A percentile compares a stretch with the other conserved stretches of the same genome.
These are phyloP conservation scores for Gautieria morchelliformis DNA, from an alignment of 768 basidiomycete genomes.

Conservation along the genomic window DNA sequence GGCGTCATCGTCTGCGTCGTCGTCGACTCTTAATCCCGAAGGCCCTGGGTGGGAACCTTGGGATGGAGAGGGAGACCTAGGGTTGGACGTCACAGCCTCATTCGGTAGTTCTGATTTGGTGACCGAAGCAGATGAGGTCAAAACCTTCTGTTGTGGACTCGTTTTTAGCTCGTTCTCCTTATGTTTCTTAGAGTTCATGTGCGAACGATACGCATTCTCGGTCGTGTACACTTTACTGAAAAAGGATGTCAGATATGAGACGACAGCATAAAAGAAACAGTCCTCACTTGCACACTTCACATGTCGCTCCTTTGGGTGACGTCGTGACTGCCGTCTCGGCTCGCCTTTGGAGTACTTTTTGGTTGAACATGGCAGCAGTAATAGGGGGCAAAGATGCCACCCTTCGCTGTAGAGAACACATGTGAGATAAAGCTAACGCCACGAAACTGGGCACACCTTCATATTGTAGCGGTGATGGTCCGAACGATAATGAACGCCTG, in stretches of 20 bases:
- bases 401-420: conserved; percentile 40
- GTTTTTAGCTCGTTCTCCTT: conserved; percentile 61
- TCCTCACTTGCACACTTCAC: conserved; percentile 78
- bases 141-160: conserved; percentile 16
- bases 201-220: conserved; percentile 82
- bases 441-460: conserved; percentile 35
- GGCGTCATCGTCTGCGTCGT: conserved; percentile 36
- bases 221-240: conserved; percentile 80
- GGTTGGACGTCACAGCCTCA: background rate
- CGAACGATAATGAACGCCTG: conserved; percentile 82
- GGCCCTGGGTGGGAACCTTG: conserved; percentile 8
- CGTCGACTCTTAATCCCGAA: conserved; percentile 20
- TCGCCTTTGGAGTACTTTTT: conserved; percentile 76
- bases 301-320: conserved; percentile 49
- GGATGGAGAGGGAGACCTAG: background rate
- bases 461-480: conserved; percentile 98
- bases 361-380: conserved; percentile 65
- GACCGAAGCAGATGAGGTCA: background rate
- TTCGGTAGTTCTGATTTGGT: conserved; percentile 10
- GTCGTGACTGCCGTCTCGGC: conserved; percentile 65
- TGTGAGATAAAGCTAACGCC: background rate
- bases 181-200: conserved; percentile 85
- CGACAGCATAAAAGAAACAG: background rate
- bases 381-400: conserved; percentile 87
- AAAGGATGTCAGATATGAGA: background rate